These are phyloP conservation scores for Thuidium tamariscinum DNA, from an alignment of 225 moss, liverwort and hornwort species.

Conservation along the genomic window DNA sequence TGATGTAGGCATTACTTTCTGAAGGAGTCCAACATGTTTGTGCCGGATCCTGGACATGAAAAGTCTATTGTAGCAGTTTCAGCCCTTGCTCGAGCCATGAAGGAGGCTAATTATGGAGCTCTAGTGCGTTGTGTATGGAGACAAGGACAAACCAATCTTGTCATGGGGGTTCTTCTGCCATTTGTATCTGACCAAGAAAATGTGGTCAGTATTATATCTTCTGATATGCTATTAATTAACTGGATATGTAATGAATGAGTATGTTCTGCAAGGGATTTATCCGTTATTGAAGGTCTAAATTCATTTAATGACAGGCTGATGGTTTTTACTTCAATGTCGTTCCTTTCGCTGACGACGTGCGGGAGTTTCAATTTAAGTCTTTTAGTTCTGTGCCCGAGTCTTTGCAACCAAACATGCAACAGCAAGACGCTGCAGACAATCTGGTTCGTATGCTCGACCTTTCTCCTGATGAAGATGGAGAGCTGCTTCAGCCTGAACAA, in stretches of 20 bases:
- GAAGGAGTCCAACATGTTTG: conserved; percentile 82
- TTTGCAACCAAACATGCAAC: conserved; percentile 56
- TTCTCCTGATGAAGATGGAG: conserved; percentile 49
- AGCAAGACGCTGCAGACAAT: conserved; percentile 87
- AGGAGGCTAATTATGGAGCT: conserved; percentile 54
- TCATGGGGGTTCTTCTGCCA: conserved; percentile 77
- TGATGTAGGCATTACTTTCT: conserved; percentile 75
- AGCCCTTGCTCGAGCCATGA: conserved; percentile 77
- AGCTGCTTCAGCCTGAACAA: conserved; percentile 68
- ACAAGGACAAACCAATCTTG: conserved; percentile 72
- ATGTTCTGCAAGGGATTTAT: background rate
- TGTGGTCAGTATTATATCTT: conserved; percentile 40
- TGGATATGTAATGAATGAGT: background rate
- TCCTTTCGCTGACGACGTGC: conserved; percentile 83
- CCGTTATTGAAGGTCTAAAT: background rate
- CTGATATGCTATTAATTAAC: background rate
- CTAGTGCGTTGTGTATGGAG: conserved; percentile 96
- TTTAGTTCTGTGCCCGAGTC: conserved; percentile 52
- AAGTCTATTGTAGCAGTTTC: conserved; percentile 73
- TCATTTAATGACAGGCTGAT: conserved; percentile 51
- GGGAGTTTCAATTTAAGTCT: conserved; percentile 59
- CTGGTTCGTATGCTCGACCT: conserved; percentile 71
- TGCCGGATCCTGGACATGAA: conserved; percentile 82
- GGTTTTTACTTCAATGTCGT: conserved; percentile 90
- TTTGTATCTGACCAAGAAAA: conserved; percentile 52